Evolutionary conservation across 2,329 filamentous ascomycete species (phyloP), one percentile per base, ranked within the genome.

Genomic region (Aureobasidium melanogenum): DNA sequence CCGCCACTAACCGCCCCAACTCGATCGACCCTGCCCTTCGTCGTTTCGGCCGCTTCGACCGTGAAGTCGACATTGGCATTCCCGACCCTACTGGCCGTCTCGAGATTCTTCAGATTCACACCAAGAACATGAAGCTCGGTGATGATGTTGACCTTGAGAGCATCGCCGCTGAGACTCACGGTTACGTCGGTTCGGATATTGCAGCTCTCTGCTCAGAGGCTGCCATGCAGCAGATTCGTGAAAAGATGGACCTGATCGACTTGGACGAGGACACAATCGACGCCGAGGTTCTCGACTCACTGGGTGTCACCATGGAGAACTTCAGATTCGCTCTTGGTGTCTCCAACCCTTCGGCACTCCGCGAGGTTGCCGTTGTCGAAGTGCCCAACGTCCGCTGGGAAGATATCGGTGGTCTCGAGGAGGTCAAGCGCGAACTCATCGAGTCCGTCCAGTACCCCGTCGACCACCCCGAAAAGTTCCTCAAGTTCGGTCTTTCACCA

Each of bases 201-300:
- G 94, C 94, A 63, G 96, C 94, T 32, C 90, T 99, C 64, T 99
- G 94, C 80, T 99, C 94, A 7, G 94, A 99, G 79, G 94, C 94
- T 73, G 94, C 94, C 66, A 99, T 99, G 94, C 94, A 99, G 77
- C 94, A 99, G 80, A 99, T 99, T 77, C 93, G 94, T 80, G 94
- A 99, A 80, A 99, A 99, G 88, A 99, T 99, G 94, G 94, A 99
- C 74, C 85, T 99, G 66, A 99, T 99, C 68, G 94, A 99, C 77
- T 84, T 99, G 36, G 94, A 99, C 67, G 94, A 99, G 80, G 94
- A 99, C 73, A 99, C 94, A 64, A 99, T 99, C 65, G 94, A 99
- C 70, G 94, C 94, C 32, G 94, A 99, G 80, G 94, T 99, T 57
- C 85, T 99, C 60, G 94, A 99, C 79, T 97, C 94, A 48, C 86